Conservation (phyloP, 2,329 filamentous ascomycete genomes). For the Orbilia brochopaga region DNA sequence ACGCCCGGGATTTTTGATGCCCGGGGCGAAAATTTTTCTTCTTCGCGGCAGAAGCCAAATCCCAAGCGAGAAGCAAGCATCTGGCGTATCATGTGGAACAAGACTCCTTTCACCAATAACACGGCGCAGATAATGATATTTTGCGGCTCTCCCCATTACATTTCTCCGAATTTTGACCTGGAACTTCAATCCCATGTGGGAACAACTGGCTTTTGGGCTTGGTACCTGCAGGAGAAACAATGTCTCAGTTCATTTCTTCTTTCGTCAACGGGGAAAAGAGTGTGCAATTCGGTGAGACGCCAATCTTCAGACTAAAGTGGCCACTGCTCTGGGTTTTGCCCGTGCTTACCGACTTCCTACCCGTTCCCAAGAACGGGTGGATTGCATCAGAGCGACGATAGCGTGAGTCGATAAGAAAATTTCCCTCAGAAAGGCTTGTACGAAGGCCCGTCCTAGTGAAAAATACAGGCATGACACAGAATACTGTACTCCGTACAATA, state of each 20-base stretch:
- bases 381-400: too few relatives aligned
- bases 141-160: constrained; percentile 35
- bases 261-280: constrained; percentile 21
- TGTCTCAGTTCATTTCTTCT: constrained; percentile 37
- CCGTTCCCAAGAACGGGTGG: too few relatives aligned
- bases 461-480: too few relatives aligned
- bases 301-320: background rate
- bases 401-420: too few relatives aligned
- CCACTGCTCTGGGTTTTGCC: background rate
- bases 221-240: constrained; percentile 48
- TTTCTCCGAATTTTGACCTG: constrained; percentile 44
- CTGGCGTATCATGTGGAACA: background rate
- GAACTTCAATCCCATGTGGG: constrained; percentile 30
- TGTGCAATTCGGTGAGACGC: background rate
- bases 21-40: background rate
- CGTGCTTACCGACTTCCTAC: too few relatives aligned
- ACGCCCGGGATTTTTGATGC: background rate
- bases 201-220: constrained; percentile 10
- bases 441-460: too few relatives aligned
- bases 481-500: background rate
- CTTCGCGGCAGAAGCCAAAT: background rate
- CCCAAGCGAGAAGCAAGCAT: background rate
- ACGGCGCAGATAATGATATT: background rate
- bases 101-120: background rate
- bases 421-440: too few relatives aligned